A percentile compares a stretch with the other conserved stretches of the same genome.
Conservation (phyloP, 2,329 filamentous ascomycete genomes). For the Stagonosporopsis vannaccii region DNA sequence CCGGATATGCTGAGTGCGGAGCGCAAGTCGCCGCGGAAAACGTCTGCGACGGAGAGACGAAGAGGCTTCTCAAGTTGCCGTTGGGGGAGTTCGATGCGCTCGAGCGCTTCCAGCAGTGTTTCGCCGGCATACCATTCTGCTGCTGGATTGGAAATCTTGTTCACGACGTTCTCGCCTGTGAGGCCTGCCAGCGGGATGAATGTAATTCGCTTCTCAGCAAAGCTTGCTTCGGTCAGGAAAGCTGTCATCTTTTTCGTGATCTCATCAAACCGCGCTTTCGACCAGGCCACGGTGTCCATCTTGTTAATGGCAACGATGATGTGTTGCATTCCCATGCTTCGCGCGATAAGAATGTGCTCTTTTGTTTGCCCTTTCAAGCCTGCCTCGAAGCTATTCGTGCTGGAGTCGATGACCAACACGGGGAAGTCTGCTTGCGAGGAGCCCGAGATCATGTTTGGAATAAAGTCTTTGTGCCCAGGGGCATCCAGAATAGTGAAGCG, state of each 20-base stretch:
- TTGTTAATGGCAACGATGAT: slow-evolving; percentile 96
- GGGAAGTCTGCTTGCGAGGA: slow-evolving; percentile 96
- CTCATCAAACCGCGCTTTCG: slow-evolving; percentile 79
- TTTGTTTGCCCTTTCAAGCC: slow-evolving; percentile 92
- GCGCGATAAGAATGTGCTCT: slow-evolving; percentile 87
- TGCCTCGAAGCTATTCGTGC: slow-evolving; percentile 89
- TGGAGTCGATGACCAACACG: slow-evolving; percentile 90
- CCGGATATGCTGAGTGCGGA: slow-evolving; percentile 87
- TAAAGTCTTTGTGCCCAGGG: slow-evolving; percentile 92
- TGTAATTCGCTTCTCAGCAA: slow-evolving; percentile 78
- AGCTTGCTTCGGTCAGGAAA: slow-evolving; percentile 83
- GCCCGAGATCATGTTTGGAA: slow-evolving; percentile 98
- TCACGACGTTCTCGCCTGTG: slow-evolving; percentile 83
- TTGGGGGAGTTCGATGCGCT: slow-evolving; percentile 76
- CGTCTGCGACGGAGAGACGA: slow-evolving; percentile 85
- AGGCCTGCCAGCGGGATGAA: slow-evolving; percentile 93
- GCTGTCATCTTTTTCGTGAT: slow-evolving; percentile 83
- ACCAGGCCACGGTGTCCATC: slow-evolving; percentile 87
- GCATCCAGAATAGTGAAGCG: slow-evolving; percentile 94
- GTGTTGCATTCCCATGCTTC: slow-evolving; percentile 88
- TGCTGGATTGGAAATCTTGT: slow-evolving; percentile 59
- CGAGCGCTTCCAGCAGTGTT: slow-evolving; percentile 83
- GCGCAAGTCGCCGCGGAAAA: slow-evolving; percentile 80
- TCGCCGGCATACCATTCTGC: slow-evolving; percentile 79
- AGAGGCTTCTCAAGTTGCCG: slow-evolving; percentile 79